Conservation (phyloP, 441 rosid species). For the Kokia cookei region DNA sequence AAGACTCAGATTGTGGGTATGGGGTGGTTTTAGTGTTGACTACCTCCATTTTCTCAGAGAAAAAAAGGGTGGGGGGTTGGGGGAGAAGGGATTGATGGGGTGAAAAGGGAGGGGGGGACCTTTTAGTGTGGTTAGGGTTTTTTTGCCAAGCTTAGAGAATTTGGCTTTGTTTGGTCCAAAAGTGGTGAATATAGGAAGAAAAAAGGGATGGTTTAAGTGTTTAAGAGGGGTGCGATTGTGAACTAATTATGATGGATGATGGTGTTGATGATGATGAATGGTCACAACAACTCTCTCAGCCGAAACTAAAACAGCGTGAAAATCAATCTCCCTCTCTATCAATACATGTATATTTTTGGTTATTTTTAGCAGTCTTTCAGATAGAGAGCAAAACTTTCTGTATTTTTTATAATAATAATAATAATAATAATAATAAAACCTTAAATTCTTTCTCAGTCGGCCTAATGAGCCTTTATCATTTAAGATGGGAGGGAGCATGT, state of each 20-base stretch:
- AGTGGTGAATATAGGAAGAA: neutral
- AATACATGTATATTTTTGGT: too few species aligned
- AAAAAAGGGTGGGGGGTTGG: too few species aligned
- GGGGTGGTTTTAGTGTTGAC: slow-evolving; percentile 9
- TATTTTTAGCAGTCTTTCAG: too few species aligned
- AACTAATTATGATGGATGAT: neutral
- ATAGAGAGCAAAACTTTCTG: too few species aligned
- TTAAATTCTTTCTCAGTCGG: too few species aligned
- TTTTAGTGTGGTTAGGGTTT: slow-evolving; percentile 10
- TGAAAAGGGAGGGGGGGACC: neutral
- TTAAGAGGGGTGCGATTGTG: neutral
- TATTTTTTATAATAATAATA: too few species aligned
- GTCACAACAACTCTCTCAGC: neutral
- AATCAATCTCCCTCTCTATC: neutral
- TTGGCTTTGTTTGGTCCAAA: neutral
- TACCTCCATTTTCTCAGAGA: neutral
- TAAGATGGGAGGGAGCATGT: too few species aligned
- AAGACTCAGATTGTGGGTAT: slow-evolving; percentile 28
- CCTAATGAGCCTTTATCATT: too few species aligned
- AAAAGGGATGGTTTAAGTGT: neutral
- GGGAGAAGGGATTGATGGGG: neutral
- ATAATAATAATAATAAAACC: too few species aligned
- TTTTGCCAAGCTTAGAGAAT: neutral
- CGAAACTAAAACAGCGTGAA: neutral
- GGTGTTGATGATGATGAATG: neutral